phyloP scores from a whole-genome alignment of 148 eudicot species.

The Cornus suecica region DNA sequence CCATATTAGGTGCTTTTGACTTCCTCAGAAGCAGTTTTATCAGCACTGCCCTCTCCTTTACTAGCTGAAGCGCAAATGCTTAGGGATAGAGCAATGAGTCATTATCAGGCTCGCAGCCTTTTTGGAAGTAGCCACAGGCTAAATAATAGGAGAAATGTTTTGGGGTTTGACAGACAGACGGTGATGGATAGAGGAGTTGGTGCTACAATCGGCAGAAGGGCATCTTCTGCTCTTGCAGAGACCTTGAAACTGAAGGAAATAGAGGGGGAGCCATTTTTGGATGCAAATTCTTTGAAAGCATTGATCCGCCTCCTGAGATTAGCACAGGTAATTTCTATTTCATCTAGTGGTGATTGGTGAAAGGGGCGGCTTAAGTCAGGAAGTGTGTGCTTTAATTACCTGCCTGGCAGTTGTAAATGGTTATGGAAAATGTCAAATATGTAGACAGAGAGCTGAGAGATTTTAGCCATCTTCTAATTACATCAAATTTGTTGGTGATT shows the following conservation, averaged over 20 bases:
- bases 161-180: conserved; percentile 85
- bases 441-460: background rate
- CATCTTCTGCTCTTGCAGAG: conserved; percentile 55
- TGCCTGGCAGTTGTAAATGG: background rate
- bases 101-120: conserved; percentile 94
- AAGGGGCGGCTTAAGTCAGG: conserved; percentile 10
- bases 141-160: conserved; percentile 59
- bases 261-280: conserved; percentile 96
- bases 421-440: background rate
- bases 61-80: conserved; percentile 99
- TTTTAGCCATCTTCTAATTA: background rate
- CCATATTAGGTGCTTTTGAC: conserved; percentile 78
- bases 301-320: conserved; percentile 84
- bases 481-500: too few relatives aligned
- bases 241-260: conserved; percentile 78
- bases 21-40: conserved; percentile 90
- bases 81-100: conserved; percentile 97
- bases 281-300: conserved; percentile 76
- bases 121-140: conserved; percentile 84
- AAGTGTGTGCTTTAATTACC: background rate
- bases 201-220: conserved; percentile 67
- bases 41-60: conserved; percentile 93
- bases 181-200: conserved; percentile 97
- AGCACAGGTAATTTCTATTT: conserved; percentile 63
- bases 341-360: background rate